A percentile compares a stretch with the other conserved stretches of the same genome.
Evolutionary conservation across 495 filamentous ascomycete genomes (phyloP).

Genomic region (Aspergillus asperescens): DNA sequence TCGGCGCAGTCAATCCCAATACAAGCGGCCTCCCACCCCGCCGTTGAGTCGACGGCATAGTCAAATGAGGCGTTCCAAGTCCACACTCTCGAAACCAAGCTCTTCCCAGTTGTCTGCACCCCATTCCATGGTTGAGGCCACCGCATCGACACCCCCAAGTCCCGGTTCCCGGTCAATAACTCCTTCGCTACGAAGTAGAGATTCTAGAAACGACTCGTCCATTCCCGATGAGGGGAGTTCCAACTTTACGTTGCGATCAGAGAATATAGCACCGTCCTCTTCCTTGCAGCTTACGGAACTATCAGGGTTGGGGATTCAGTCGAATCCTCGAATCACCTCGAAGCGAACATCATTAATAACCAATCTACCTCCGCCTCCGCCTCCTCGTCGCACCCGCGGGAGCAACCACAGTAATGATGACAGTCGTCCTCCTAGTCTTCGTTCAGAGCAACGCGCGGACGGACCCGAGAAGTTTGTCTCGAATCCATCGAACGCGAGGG

Average conservation of each 20-base stretch:
- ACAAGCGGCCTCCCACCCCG: conserved; percentile 47
- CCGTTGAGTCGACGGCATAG: conserved; percentile 46
- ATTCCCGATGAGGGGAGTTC: conserved; percentile 5
- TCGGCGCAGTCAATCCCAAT: conserved; percentile 34
- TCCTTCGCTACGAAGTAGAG: conserved; percentile 16
- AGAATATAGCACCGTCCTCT: conserved; percentile 4
- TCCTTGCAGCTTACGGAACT: not conserved
- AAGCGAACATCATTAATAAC: conserved; percentile 16
- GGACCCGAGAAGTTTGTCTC: conserved; percentile 22
- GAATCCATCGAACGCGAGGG: conserved; percentile 38
- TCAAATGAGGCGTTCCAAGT: conserved; percentile 42
- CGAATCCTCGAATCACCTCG: conserved; percentile 18
- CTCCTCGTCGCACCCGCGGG: conserved; percentile 53
- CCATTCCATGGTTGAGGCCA: conserved; percentile 21
- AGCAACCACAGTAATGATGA: conserved; percentile 45
- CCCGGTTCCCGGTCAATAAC: conserved; percentile 24
- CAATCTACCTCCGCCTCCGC: conserved; percentile 53
- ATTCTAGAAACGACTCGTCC: conserved; percentile 3
- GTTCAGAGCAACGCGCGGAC: conserved; percentile 18
- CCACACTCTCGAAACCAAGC: conserved; percentile 32
- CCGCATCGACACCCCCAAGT: conserved; percentile 32
- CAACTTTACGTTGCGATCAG: not conserved
- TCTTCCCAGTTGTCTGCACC: conserved; percentile 29
- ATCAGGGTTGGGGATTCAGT: not conserved
- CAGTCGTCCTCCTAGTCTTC: conserved; percentile 15